These are phyloP conservation scores for Cladosporium sp. DNA, from an alignment of 2,329 filamentous ascomycete species.

Conservation along the genomic window DNA sequence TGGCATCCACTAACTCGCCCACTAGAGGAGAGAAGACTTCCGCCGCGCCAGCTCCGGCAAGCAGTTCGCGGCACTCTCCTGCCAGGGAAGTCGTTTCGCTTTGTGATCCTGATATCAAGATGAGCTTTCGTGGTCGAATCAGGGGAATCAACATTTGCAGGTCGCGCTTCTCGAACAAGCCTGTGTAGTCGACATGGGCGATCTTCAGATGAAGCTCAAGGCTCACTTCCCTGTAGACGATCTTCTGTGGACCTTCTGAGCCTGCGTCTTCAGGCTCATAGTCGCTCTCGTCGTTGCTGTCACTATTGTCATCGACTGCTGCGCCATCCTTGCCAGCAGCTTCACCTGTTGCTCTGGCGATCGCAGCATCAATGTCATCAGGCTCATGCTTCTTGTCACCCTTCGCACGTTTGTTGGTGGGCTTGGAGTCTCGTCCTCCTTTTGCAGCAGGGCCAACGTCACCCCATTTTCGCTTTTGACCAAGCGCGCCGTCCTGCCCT, in stretches of 20 bases:
- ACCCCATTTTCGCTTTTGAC: constrained; percentile 94
- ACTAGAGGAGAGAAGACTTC: constrained; percentile 75
- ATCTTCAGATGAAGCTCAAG: constrained; percentile 73
- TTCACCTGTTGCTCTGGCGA: constrained; percentile 34
- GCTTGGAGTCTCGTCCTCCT: constrained; percentile 22
- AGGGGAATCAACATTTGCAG: constrained; percentile 92
- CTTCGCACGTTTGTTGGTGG: constrained; percentile 61
- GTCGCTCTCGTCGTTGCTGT: constrained; percentile 40
- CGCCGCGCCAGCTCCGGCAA: constrained; percentile 41
- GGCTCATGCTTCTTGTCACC: constrained; percentile 43
- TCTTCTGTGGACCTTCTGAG: constrained; percentile 71
- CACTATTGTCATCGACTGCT: constrained; percentile 25
- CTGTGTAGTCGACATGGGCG: constrained; percentile 87
- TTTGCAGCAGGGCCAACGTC: constrained; percentile 53
- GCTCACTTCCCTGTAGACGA: constrained; percentile 63
- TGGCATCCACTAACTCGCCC: constrained; percentile 79
- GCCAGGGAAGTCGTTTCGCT: constrained; percentile 79
- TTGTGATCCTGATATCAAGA: constrained; percentile 78
- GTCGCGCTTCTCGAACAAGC: constrained; percentile 89
- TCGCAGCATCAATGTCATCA: constrained; percentile 39
- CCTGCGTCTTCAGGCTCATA: constrained; percentile 53
- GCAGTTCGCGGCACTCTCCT: constrained; percentile 71
- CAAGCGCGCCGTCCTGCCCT: constrained; percentile 57
- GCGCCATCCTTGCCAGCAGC: constrained; percentile 33
- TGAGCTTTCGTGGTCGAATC: constrained; percentile 90